Evolutionary conservation across 805 yeast species (phyloP).

Genomic region (Metschnikowia santaceciliae): DNA sequence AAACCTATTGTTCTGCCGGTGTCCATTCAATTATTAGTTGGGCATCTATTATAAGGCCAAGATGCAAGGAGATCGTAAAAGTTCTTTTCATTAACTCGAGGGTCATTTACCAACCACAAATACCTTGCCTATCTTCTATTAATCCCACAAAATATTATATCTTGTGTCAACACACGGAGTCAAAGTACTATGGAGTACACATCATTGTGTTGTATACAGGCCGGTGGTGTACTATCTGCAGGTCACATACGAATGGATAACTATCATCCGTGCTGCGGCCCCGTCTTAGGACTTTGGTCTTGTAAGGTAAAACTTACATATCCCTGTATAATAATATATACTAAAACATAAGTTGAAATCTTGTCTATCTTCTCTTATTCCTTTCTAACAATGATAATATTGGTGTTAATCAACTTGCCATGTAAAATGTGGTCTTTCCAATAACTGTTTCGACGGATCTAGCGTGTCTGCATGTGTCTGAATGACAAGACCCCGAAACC

Average conservation of each 20-base stretch:
- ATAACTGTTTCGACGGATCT: constrained; percentile 81
- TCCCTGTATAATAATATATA: too few species aligned
- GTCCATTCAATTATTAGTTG: constrained; percentile 96
- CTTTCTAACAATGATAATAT: constrained; percentile 94
- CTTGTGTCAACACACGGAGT: too few species aligned
- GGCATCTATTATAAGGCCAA: constrained; percentile 90
- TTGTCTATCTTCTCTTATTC: constrained; percentile 91
- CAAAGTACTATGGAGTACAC: too few species aligned
- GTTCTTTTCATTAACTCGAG: constrained; percentile 87
- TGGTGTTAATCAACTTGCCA: constrained; percentile 95
- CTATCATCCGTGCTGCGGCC: too few species aligned
- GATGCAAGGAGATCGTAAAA: constrained; percentile 77
- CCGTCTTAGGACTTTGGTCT: too few species aligned
- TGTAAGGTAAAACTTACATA: too few species aligned
- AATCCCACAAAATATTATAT: too few species aligned
- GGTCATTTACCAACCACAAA: constrained; percentile 96
- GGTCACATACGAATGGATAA: too few species aligned
- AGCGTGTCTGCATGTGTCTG: constrained; percentile 70
- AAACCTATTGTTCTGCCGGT: constrained; percentile 95
- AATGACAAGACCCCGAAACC: too few species aligned
- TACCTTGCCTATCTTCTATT: constrained; percentile 61
- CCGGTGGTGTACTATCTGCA: too few species aligned
- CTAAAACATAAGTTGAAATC: too few species aligned
- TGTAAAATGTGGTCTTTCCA: constrained; percentile 82
- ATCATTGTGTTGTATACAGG: too few species aligned